These are phyloP conservation scores for Leccinum disarticulatum DNA, from an alignment of 768 basidiomycete species.

Conservation along the genomic window DNA sequence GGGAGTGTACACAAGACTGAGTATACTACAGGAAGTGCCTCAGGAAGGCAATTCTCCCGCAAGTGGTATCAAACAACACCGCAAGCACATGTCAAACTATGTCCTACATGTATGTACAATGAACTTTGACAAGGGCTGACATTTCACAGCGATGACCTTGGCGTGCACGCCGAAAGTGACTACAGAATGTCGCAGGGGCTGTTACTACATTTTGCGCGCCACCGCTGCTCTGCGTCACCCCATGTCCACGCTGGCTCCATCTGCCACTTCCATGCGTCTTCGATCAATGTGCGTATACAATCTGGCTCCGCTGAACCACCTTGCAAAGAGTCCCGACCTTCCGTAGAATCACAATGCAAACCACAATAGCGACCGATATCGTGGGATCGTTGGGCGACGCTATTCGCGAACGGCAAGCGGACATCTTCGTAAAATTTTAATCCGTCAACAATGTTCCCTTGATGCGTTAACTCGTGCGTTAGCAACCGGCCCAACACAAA, in stretches of 20 bases:
- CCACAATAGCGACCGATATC: slow-evolving; percentile 24
- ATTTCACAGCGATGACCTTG: neutral
- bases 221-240: neutral
- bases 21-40: no score
- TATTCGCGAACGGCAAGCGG: slow-evolving; percentile 32
- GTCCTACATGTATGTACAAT: neutral
- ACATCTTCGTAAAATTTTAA: slow-evolving; percentile 34
- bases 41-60: no score
- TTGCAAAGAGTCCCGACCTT: neutral
- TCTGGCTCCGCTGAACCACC: neutral
- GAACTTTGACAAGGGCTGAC: neutral
- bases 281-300: neutral
- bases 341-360: neutral
- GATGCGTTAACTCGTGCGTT: slow-evolving; percentile 21
- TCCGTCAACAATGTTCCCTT: slow-evolving; percentile 26
- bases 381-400: slow-evolving; percentile 18
- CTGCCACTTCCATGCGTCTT: neutral
- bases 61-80: no score
- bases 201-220: neutral
- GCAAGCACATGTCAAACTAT: no score
- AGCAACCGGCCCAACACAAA: slow-evolving; percentile 32
- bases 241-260: neutral
- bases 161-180: neutral
- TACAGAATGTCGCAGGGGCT: neutral
- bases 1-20: no score